Conservation (phyloP, 306 rosid species). For the Trifolium dubium region DNA sequence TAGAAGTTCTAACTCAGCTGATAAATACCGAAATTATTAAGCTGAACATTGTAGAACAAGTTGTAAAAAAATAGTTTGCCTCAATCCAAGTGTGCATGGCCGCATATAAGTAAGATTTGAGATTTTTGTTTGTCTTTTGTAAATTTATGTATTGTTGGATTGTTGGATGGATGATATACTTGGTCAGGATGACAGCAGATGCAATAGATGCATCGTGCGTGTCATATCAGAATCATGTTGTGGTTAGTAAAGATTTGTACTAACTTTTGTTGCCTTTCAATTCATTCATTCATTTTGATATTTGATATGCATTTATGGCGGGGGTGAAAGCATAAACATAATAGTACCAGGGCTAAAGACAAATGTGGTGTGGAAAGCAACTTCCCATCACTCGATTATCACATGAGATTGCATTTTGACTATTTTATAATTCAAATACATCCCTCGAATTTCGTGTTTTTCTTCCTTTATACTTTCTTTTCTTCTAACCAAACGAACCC, state of each 20-base stretch:
- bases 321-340: slow-evolving; percentile 51
- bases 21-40: no score
- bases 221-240: slow-evolving; percentile 46
- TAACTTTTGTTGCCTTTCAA: slow-evolving; percentile 44
- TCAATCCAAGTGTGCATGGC: not conserved
- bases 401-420: no score
- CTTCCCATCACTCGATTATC: slow-evolving; percentile 34
- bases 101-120: not conserved
- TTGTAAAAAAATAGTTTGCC: no score
- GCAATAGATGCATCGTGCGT: slow-evolving; percentile 43
- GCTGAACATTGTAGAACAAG: no score
- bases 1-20: no score
- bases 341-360: slow-evolving; percentile 44
- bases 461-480: no score
- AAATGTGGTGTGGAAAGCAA: slow-evolving; percentile 48
- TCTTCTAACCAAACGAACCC: no score
- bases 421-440: no score
- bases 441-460: no score
- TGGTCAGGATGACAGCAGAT: slow-evolving; percentile 43
- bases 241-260: slow-evolving; percentile 42
- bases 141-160: slow-evolving; percentile 3
- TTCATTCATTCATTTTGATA: slow-evolving; percentile 35
- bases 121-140: slow-evolving; percentile 28
- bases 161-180: slow-evolving; percentile 12
- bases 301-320: slow-evolving; percentile 42